These are phyloP conservation scores for Malania oleifera DNA, from an alignment of 164 flowering plant genomes.

Conservation along the genomic window DNA sequence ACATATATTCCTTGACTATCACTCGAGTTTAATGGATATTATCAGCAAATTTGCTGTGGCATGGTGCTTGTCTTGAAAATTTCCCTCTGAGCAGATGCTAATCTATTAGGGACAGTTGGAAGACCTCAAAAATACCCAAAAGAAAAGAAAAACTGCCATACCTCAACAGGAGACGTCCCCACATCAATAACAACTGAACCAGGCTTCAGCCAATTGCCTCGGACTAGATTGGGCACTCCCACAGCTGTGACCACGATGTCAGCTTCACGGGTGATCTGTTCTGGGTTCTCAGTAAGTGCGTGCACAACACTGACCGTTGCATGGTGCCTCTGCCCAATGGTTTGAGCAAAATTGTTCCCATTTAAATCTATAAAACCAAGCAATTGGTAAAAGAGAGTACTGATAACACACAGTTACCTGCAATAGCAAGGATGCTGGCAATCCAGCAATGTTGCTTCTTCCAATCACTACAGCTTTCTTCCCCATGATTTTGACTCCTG, in stretches of 20 bases:
- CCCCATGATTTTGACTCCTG: slow-evolving; percentile 60
- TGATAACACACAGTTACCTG: slow-evolving; percentile 38
- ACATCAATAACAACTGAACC: slow-evolving; percentile 91
- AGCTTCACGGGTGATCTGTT: slow-evolving; percentile 64
- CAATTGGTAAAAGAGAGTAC: not conserved
- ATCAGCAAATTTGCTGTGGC: too few species aligned
- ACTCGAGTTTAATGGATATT: too few species aligned
- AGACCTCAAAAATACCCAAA: too few species aligned
- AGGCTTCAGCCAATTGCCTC: slow-evolving; percentile 83
- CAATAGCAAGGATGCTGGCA: slow-evolving; percentile 71
- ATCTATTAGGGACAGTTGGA: too few species aligned
- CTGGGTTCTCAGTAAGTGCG: slow-evolving; percentile 60
- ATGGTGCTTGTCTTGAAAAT: not conserved
- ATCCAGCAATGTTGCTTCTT: slow-evolving; percentile 77
- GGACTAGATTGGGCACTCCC: slow-evolving; percentile 73
- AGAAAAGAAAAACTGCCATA: slow-evolving; percentile 16
- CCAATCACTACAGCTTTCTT: slow-evolving; percentile 82
- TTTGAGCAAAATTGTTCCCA: not conserved
- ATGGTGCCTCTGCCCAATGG: slow-evolving; percentile 61
- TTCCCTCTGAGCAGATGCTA: too few species aligned
- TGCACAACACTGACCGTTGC: slow-evolving; percentile 75
- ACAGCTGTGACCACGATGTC: slow-evolving; percentile 80
- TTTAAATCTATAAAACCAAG: not conserved
- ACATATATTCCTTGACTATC: too few species aligned
- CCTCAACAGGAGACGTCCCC: slow-evolving; percentile 75